Conservation (phyloP, 1,139 yeast genomes). For the Pichia sp. region DNA sequence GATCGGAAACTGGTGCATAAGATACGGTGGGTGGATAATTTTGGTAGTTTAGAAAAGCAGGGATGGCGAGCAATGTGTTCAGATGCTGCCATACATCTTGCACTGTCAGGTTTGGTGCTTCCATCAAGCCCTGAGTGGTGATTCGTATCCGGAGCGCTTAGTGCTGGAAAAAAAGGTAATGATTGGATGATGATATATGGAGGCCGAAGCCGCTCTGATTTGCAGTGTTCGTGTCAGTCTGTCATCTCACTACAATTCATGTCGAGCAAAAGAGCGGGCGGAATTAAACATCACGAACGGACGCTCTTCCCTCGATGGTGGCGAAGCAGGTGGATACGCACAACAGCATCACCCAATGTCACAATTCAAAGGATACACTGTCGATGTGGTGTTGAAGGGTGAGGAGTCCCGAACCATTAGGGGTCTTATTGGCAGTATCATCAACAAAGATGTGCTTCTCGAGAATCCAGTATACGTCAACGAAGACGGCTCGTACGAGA, state of each 20-base stretch:
- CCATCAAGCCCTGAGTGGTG: background rate
- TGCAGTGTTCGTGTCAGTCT: no score
- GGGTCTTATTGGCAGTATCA: constrained; percentile 43
- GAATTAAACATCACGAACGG: no score
- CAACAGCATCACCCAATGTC: no score
- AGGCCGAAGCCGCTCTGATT: no score
- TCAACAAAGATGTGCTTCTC: constrained; percentile 34
- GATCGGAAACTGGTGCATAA: constrained; percentile 36
- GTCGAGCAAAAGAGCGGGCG: no score
- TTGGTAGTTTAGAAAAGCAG: constrained; percentile 17
- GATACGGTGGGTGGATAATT: constrained; percentile 14
- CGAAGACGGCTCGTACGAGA: constrained; percentile 7
- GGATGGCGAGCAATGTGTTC: constrained; percentile 15
- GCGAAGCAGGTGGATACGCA: no score
- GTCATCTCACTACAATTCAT: no score
- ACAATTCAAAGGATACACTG: constrained; percentile 51
- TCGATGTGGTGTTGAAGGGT: constrained; percentile 39
- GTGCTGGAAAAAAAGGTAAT: no score
- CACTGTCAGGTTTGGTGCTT: background rate
- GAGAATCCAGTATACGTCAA: constrained; percentile 7
- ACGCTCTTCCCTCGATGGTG: no score
- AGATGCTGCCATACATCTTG: constrained; percentile 11
- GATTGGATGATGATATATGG: no score
- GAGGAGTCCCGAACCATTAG: constrained; percentile 34
- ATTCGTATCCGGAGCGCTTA: no score